Evolutionary conservation across 495 filamentous ascomycete genomes (phyloP), one percentile per base, ranked within the genome.

Genomic region (Niebla homalea): DNA sequence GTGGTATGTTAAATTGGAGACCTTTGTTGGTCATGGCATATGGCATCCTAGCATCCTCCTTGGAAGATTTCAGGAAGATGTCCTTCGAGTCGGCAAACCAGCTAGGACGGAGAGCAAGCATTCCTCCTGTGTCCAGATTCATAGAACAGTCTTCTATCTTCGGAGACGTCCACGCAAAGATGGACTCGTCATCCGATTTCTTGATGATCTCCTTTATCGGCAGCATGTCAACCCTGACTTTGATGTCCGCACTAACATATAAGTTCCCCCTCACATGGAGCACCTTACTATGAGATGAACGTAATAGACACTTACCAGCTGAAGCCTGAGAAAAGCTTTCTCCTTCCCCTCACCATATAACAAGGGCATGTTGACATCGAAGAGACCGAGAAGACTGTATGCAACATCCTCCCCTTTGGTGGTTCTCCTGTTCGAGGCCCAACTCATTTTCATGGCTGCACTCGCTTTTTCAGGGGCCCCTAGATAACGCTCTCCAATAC

Each of bases 291-390:
- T 10, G 26, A 10, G 26, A 29, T 29, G 26, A 10, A 29, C 26
- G 26, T 10, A 29, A 5, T 29, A 29, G 1, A 29, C 26, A 29
- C 26, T 32, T 29, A 29, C 26, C 5, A 29, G 40, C 50, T 64
- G 58, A 32, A 59, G 49, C 41, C 65, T 20, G 45, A 50, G 38
- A 45, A 66, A 62, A 16, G 64, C 58, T 35, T 52, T 57, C 3
- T 46, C 46, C 2, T 61, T 57, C 10, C 26, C 26, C 43, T 68
- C 65, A 10, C 64, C 64, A 54, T 68, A 68, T n/a, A 61, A 50
- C 48, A 66, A 47, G 3, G 54, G 50, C 57, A 67, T 59, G 51
- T 62, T 58, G 35, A 67, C 49, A 14, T 53, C 46, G 41, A 65
- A 63, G 14, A 67, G 15, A 26, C 63, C 64, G 16, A 67, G 29